Evolutionary conservation across 2,329 filamentous ascomycete genomes (phyloP).

Genomic region (Microsporum canis): DNA sequence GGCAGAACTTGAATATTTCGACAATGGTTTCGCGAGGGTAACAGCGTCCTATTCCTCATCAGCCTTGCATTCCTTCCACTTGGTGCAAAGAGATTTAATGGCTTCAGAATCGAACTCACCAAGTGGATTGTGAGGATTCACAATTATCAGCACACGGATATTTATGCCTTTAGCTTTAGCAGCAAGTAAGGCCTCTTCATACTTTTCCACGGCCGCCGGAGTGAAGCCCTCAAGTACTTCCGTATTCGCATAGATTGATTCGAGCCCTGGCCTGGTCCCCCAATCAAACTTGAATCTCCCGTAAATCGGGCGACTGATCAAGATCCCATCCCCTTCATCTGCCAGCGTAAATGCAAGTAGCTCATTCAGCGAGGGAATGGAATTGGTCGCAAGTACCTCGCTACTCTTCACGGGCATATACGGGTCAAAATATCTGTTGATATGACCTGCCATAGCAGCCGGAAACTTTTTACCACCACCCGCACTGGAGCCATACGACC

Average conservation of each 20-base stretch:
- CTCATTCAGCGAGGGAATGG: constrained; percentile 33
- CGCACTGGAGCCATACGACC: constrained; percentile 34
- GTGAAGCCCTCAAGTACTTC: constrained; percentile 30
- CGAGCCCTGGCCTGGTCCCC: constrained; percentile 32
- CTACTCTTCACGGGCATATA: constrained; percentile 24
- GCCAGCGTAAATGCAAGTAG: constrained; percentile 35
- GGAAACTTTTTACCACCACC: constrained; percentile 31
- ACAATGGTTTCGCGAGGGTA: constrained; percentile 34
- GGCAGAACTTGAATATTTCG: constrained; percentile 40
- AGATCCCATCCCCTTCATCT: constrained; percentile 37
- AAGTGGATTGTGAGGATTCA: constrained; percentile 38
- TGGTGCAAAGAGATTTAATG: constrained; percentile 28
- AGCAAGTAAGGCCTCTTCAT: constrained; percentile 28
- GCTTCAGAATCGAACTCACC: constrained; percentile 20
- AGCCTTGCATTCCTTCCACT: constrained; percentile 27
- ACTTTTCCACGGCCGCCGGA: constrained; percentile 22
- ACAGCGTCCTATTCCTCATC: constrained; percentile 35
- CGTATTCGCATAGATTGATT: constrained; percentile 32
- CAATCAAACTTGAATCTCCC: constrained; percentile 41
- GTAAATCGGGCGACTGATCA: constrained; percentile 39
- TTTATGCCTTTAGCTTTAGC: constrained; percentile 24
- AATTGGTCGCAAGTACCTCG: constrained; percentile 33
- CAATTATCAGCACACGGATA: constrained; percentile 33
- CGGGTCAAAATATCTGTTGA: constrained; percentile 35
- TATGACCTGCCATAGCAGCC: constrained; percentile 29